These are phyloP conservation scores for Ramaria sp. DNA, from an alignment of 768 basidiomycete species.

Conservation along the genomic window DNA sequence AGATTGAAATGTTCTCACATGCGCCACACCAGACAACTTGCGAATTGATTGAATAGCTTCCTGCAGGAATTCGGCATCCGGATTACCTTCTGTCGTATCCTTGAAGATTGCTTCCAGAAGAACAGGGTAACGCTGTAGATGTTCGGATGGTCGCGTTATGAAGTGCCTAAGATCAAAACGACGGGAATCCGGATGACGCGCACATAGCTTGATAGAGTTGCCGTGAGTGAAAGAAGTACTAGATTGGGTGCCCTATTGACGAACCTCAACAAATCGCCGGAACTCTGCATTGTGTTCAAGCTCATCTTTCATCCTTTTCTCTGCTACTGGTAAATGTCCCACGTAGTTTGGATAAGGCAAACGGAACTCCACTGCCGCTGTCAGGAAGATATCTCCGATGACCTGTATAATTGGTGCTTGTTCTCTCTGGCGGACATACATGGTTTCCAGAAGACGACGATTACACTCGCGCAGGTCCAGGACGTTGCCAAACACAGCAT, in stretches of 20 bases:
- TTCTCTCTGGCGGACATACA: slow-evolving; percentile 79
- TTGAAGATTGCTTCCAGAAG: slow-evolving; percentile 77
- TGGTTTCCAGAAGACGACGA: slow-evolving; percentile 69
- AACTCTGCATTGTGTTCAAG: slow-evolving; percentile 72
- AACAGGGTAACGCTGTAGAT: slow-evolving; percentile 76
- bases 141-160: slow-evolving; percentile 69
- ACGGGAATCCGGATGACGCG: slow-evolving; percentile 42
- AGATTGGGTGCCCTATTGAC: not conserved
- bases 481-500: slow-evolving; percentile 85
- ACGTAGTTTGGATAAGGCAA: slow-evolving; percentile 76
- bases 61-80: slow-evolving; percentile 72
- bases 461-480: slow-evolving; percentile 80
- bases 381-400: slow-evolving; percentile 84
- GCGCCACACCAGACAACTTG: slow-evolving; percentile 68
- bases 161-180: slow-evolving; percentile 70
- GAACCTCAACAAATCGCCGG: slow-evolving; percentile 75
- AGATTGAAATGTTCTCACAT: slow-evolving; percentile 82
- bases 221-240: not conserved
- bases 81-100: slow-evolving; percentile 71
- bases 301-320: slow-evolving; percentile 83
- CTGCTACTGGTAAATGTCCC: slow-evolving; percentile 75
- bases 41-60: slow-evolving; percentile 81
- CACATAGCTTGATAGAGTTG: slow-evolving; percentile 32
- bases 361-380: slow-evolving; percentile 80
- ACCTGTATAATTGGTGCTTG: slow-evolving; percentile 71